Evolutionary conservation across 345 rosid genomes (phyloP), one percentile per base, ranked within the genome.

Genomic region (Melaleuca alternifolia): DNA sequence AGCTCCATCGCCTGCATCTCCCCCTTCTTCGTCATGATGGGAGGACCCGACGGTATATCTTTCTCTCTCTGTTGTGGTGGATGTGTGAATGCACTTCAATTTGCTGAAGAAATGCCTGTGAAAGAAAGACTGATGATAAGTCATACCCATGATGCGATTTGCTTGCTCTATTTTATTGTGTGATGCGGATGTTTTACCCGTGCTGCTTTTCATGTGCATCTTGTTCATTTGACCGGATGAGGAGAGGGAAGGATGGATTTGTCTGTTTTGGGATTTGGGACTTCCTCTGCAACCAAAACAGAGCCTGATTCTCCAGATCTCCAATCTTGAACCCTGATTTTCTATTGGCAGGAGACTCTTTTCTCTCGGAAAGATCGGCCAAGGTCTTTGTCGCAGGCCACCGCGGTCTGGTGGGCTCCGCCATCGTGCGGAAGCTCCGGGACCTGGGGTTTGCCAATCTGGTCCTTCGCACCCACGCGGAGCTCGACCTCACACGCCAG

Each of bases 341-440:
- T 48, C 48, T 71, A 23, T 71, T 48, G 37, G 81, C 81, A 0
- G 81, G 81, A 18, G 90, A 85, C 65, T 89, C 94, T 85, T 94
- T 93, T 89, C 87, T 95, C 90, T 85, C 94, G 15, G 91, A 93
- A 23, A 95, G 92, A 90, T 92, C 96, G 6, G 94, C 95, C 54
- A 97, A 95, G 93, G 91, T 95, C 89, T 97, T 97, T 85, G 98
- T 97, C 26, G 99, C 99, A 21, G 99, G 99, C 81, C 98, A 97
- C 91, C 91, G 98, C 3, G 99, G 99, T 30, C 93, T 97, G 6
- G 99, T 95, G 24, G 99, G 98, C 50, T 94, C 98, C 1, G 96
- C 99, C 86, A 96, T 97, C 1, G 97, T 96, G 85, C 97, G 97
- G 12, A 94, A 93, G 76, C 94, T 97, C 30, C 88, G 84, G 11